A percentile compares a stretch with the other conserved stretches of the same genome.
phyloP scores from a whole-genome alignment of 176 grass and related monocot genomes.

The Pontederia crassipes region DNA sequence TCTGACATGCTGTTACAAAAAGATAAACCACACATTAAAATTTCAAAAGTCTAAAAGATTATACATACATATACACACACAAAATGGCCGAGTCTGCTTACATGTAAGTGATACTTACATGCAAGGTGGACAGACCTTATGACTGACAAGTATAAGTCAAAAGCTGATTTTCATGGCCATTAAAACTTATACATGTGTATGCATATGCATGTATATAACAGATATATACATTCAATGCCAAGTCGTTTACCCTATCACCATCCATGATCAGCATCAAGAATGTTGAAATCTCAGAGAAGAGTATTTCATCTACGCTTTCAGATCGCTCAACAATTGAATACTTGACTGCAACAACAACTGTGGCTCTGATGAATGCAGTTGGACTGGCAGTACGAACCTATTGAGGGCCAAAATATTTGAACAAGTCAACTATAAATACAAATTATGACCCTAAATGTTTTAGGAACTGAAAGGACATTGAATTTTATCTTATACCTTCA shows the following conservation, averaged over 20 bases:
- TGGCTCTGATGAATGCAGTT: constrained; percentile 77
- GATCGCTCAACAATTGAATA: constrained; percentile 88
- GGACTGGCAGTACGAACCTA: constrained; percentile 60
- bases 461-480: no score
- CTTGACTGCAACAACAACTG: constrained; percentile 81
- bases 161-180: background rate
- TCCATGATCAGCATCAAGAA: constrained; percentile 92
- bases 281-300: constrained; percentile 58
- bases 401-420: constrained; percentile 6
- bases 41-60: background rate
- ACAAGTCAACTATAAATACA: background rate
- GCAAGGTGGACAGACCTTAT: no score
- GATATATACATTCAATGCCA: no score
- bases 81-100: no score
- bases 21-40: constrained; percentile 5
- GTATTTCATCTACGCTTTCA: constrained; percentile 82
- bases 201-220: no score
- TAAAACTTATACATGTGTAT: no score
- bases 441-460: no score
- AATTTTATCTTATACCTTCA: constrained; percentile 33
- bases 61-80: no score
- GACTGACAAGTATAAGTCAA: background rate
- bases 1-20: constrained; percentile 62
- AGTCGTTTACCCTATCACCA: constrained; percentile 48
- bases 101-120: no score